phyloP scores from a whole-genome alignment of 805 yeast genomes.

The Diddensiella santjacobensis region DNA sequence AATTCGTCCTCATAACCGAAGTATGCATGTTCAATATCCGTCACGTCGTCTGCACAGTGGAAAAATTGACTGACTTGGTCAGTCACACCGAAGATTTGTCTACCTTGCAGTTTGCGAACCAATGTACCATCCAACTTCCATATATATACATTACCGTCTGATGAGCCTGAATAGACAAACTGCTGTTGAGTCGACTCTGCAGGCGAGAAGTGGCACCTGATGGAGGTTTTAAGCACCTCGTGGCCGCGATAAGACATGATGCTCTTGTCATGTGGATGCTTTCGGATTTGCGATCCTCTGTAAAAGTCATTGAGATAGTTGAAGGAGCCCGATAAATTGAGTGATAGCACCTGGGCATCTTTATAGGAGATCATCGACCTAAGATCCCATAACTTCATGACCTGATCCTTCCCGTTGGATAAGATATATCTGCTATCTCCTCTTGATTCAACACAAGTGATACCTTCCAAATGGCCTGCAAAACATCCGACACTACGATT shows the following conservation, averaged over 20 bases:
- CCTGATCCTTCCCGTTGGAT: conserved; percentile 32
- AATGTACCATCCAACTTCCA: conserved; percentile 31
- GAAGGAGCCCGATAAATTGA: conserved; percentile 18
- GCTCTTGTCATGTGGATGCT: conserved; percentile 28
- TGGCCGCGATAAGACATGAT: conserved; percentile 32
- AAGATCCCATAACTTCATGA: conserved; percentile 32
- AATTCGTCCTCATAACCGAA: neutral
- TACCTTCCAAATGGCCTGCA: conserved; percentile 32
- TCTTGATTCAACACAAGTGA: conserved; percentile 29
- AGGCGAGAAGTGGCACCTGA: conserved; percentile 32
- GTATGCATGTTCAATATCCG: conserved; percentile 5
- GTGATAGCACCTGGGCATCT: conserved; percentile 3
- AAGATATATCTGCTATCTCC: conserved; percentile 27
- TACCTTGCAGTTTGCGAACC: conserved; percentile 15
- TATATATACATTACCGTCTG: conserved; percentile 28
- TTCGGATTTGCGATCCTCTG: conserved; percentile 20
- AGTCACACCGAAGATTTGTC: neutral
- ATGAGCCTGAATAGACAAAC: conserved; percentile 31
- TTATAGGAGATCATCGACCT: conserved; percentile 22
- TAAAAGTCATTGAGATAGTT: conserved; percentile 25
- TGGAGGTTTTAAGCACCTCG: conserved; percentile 27
- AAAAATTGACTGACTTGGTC: neutral
- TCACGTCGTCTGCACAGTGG: neutral
- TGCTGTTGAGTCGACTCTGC: conserved; percentile 26
- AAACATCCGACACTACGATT: conserved; percentile 26